These are phyloP conservation scores for Gaultheria prostrata DNA, from an alignment of 148 eudicot genomes.

Conservation along the genomic window DNA sequence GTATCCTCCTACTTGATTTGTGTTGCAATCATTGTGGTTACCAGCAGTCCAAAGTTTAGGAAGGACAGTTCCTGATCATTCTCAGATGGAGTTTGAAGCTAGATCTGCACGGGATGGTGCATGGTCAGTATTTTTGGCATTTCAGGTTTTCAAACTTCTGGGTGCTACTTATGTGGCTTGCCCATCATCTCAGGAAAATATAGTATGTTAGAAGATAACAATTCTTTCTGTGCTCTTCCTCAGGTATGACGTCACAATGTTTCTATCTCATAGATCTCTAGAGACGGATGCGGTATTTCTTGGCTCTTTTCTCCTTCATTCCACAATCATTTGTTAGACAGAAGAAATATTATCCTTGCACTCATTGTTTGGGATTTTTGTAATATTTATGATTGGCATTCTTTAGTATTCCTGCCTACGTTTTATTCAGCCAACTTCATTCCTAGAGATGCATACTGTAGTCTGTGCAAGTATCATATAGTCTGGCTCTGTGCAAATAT, in stretches of 20 bases:
- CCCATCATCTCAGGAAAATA: not conserved
- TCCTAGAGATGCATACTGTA: not conserved
- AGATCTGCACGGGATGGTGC: constrained; percentile 99
- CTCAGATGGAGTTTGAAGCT: constrained; percentile 97
- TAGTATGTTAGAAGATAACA: constrained; percentile 15
- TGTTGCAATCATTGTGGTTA: not conserved
- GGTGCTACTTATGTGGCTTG: constrained; percentile 9
- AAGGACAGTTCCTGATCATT: constrained; percentile 51
- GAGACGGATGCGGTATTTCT: constrained; percentile 74
- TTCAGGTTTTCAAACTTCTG: constrained; percentile 12
- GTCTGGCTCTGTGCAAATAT: not conserved
- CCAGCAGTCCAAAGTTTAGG: constrained; percentile 35
- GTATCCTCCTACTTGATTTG: not conserved
- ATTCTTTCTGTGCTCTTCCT: constrained; percentile 13
- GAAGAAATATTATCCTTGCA: not conserved
- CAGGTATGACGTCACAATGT: constrained; percentile 89
- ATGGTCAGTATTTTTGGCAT: constrained; percentile 52
- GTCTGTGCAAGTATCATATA: not conserved
- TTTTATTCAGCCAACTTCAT: not conserved
- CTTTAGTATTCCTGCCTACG: not conserved
- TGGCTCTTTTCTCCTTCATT: constrained; percentile 1
- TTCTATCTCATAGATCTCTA: constrained; percentile 67
- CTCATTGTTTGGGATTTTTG: not conserved
- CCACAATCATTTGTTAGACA: not conserved
- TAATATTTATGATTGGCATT: not conserved